Conservation (phyloP, 2,329 filamentous ascomycete genomes). For the Zopfia rhizophila region DNA sequence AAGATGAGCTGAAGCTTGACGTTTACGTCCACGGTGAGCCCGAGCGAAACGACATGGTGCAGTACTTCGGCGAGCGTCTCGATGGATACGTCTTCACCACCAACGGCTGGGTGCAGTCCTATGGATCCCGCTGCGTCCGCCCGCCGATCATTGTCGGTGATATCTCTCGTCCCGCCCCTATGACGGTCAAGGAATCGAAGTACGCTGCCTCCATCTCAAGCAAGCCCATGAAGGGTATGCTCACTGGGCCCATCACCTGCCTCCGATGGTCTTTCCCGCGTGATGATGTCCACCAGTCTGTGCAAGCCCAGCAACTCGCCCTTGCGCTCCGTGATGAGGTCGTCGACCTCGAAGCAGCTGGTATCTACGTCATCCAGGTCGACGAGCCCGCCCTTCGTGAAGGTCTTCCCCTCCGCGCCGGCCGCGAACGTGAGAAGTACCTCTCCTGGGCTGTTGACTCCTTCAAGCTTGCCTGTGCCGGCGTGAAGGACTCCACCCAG, state of each 20-base stretch:
- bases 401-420: constrained; percentile 94
- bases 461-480: constrained; percentile 94
- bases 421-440: constrained; percentile 96
- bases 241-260: constrained; percentile 98
- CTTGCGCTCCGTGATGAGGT: constrained; percentile 99
- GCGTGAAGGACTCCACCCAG: constrained; percentile 94
- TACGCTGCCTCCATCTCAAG: constrained; percentile 95
- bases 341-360: constrained; percentile 95
- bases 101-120: constrained; percentile 98
- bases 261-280: constrained; percentile 99
- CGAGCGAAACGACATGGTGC: constrained; percentile 99
- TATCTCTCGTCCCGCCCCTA: constrained; percentile 93
- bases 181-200: constrained; percentile 99
- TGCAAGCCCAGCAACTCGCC: constrained; percentile 98
- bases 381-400: constrained; percentile 99
- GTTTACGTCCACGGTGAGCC: constrained; percentile 99
- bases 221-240: constrained; percentile 99
- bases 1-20: constrained; percentile 97
- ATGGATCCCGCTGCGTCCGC: constrained; percentile 97
- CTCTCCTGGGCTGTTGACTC: constrained; percentile 97
- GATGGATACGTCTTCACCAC: constrained; percentile 99
- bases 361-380: constrained; percentile 98
- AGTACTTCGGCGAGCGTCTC: constrained; percentile 99
- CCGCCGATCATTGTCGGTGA: constrained; percentile 99
- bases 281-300: constrained; percentile 98